phyloP scores from a whole-genome alignment of 768 basidiomycete genomes.

The Galerina sulciceps region DNA sequence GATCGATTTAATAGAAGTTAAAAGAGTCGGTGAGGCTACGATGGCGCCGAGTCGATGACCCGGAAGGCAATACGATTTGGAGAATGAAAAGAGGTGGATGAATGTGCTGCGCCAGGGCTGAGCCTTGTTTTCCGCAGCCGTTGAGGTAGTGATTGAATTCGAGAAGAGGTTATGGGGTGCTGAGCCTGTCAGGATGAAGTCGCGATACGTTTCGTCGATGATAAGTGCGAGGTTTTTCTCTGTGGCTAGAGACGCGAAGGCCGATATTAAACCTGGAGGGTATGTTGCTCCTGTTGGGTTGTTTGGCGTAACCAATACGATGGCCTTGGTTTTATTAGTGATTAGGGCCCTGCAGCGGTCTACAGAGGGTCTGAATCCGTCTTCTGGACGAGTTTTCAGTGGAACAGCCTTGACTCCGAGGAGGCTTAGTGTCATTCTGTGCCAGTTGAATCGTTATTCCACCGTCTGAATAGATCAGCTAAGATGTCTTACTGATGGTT shows the following conservation, averaged over 20 bases:
- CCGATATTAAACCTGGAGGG: slow-evolving; percentile 52
- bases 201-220: slow-evolving; percentile 89
- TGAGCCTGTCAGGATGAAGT: slow-evolving; percentile 56
- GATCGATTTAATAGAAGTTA: slow-evolving; percentile 51
- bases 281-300: slow-evolving; percentile 84
- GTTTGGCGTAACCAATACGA: slow-evolving; percentile 78
- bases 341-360: slow-evolving; percentile 54
- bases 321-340: slow-evolving; percentile 63
- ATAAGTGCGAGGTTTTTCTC: slow-evolving; percentile 64
- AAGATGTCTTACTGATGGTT: slow-evolving; percentile 55
- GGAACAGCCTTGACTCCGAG: slow-evolving; percentile 63
- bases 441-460: background rate
- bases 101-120: slow-evolving; percentile 60
- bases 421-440: slow-evolving; percentile 69
- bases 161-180: slow-evolving; percentile 67
- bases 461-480: background rate
- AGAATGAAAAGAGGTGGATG: slow-evolving; percentile 79
- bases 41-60: slow-evolving; percentile 82
- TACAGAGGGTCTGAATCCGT: slow-evolving; percentile 65
- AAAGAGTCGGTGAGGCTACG: slow-evolving; percentile 59
- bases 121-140: background rate
- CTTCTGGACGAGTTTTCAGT: slow-evolving; percentile 50
- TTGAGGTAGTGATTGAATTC: slow-evolving; percentile 31
- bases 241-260: slow-evolving; percentile 64
- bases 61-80: slow-evolving; percentile 81